Base-by-base conservation (phyloP, 441 rosid species). In the Francoa sonchifolia region DNA sequence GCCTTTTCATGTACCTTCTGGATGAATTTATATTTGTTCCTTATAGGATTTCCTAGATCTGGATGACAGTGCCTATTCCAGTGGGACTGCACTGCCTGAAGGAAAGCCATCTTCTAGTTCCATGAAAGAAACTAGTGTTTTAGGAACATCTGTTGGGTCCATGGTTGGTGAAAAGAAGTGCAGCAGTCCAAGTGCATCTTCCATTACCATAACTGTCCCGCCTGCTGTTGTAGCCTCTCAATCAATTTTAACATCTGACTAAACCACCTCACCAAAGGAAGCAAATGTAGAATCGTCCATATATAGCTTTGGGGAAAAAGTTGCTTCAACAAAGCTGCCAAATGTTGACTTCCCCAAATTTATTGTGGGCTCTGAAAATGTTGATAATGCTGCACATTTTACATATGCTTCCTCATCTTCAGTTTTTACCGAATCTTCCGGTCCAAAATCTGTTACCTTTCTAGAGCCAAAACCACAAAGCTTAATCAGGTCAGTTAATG, bases 41-140 rank as follows among this genome's bases (percentile, higher is more conserved):
- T 55, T 47, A 32, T 62, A 89, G 98, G 90, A 84, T 61, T 61
- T 51, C 54, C 35, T 84, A 57, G 94, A 79, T 35, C 51, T 76
- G 73, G 98, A 82, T 57, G 89, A 77, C n/a, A n/a, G n/a, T 36
- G 67, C 47, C 31, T 11, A 45, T 51, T 25, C 54, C 44, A 58
- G 41, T 51, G 69, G 56, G 46, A n/a, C 65, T 33, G 39, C 42
- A 35, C 34, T 31, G 11, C 53, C 72, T 27, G 77, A 57, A 47
- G 61, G 34, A 23, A 68, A 50, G 39, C 50, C 52, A 14, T 29
- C 57, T 9, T 30, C 54, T 21, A 42, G 54, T 55, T 57, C 45
- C 51, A n/a, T n/a, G 39, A 31, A 8, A 35, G 59, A 39, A 72
- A 62, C 55, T 36, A 33, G 64, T 33, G 50, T 47, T 35, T 37